Evolutionary conservation across 768 basidiomycete genomes (phyloP).

Genomic region (Auricularia sp.): DNA sequence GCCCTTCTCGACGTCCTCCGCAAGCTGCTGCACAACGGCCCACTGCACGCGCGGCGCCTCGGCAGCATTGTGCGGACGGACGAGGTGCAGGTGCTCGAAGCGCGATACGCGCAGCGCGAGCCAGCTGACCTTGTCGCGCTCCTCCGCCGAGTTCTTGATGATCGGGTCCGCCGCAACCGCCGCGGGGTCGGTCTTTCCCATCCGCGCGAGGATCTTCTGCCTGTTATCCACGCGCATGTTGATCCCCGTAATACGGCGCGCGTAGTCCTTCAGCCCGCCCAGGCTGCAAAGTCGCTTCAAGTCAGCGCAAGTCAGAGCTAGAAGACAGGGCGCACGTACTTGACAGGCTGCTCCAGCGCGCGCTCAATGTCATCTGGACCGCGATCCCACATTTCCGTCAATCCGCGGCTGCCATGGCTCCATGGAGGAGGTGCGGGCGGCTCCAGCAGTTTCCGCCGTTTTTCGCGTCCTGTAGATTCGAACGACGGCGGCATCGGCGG

Average conservation of each 20-base stretch:
- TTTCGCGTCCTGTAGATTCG: constrained; percentile 48
- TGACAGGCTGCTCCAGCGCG: constrained; percentile 43
- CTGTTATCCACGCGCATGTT: not conserved
- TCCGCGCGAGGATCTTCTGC: not conserved
- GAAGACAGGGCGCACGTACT: constrained; percentile 18
- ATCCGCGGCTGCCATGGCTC: constrained; percentile 2
- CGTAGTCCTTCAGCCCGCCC: not conserved
- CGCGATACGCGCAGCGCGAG: not conserved
- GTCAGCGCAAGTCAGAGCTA: too few species aligned
- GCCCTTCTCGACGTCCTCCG: not conserved
- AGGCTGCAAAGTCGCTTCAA: not conserved
- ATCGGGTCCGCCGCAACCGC: not conserved
- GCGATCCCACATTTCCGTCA: constrained; percentile 1
- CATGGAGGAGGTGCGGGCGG: constrained; percentile 23
- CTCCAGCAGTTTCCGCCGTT: constrained; percentile 44
- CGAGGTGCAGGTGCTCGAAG: not conserved
- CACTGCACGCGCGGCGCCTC: not conserved
- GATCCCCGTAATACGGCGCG: not conserved
- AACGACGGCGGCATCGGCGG: constrained; percentile 50
- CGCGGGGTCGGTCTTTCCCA: too few species aligned
- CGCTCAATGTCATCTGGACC: constrained; percentile 27
- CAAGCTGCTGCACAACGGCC: not conserved
- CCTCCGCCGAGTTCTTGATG: not conserved
- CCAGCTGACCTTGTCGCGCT: not conserved
- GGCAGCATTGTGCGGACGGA: not conserved